Evolutionary conservation across 2,329 filamentous ascomycete genomes (phyloP), one percentile per base, ranked within the genome.

Genomic region (Hypoxylon sp.): DNA sequence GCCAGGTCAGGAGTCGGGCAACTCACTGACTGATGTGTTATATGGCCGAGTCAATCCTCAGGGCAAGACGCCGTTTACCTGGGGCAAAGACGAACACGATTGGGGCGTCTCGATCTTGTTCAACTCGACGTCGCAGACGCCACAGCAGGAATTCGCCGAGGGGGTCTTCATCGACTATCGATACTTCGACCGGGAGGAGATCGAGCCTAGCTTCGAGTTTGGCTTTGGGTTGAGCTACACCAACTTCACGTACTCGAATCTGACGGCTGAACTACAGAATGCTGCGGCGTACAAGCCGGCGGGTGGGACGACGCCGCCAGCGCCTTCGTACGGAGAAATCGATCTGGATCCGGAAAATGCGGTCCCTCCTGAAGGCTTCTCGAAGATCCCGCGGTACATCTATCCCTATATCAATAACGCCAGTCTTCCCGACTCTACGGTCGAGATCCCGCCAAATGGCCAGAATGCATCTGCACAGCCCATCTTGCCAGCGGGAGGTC

Each of bases 181-280:
- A 27, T 77, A 85, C 65, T 92, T 94, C 48, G 90, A 94, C 73
- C 77, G 79, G 62, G 67, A 70, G 17, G 73, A 81, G 61, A 78
- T 82, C 42, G 82, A 83, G 2, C 88, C 89, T 1, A 82, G 88
- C 58, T 94, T 86, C 72, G 88, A 91, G 67, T 94, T 94, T 62
- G 90, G 90, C 5, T 89, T 81, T 63, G 90, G 90, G 43, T 76
- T 95, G 4, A 88, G 83, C n/a, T 95, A 93, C 78, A 90, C 89
- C 0, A 89, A 79, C 4, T 92, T 94, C 66, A 70, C 80, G 42
- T 90, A 90, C 75, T 83, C 85, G n/a, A 76, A 88, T 67, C 71
- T 93, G 27, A 69, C 75, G 7, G 72, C 89, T 12, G 62, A 71
- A 55, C 76, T 77, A 49, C 71, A 74, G 37, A 63, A 74, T 13